These are phyloP conservation scores for Xerocomus brunneocitrinus DNA, from an alignment of 768 basidiomycete species.

Conservation along the genomic window DNA sequence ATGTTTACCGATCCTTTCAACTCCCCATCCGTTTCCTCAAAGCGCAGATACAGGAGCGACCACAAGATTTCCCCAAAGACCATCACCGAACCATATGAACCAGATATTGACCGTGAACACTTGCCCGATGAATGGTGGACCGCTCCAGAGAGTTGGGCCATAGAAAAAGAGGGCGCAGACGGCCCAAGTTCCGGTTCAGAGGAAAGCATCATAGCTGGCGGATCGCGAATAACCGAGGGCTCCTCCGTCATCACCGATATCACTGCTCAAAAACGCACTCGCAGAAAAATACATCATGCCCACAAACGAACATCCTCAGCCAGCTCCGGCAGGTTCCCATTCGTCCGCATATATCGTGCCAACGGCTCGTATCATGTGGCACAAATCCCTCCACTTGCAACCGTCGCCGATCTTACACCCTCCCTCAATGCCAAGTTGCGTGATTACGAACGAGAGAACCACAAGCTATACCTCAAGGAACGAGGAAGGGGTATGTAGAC, in stretches of 20 bases:
- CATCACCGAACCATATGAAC: constrained; percentile 8
- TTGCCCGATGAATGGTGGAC: constrained; percentile 46
- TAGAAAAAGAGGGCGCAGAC: constrained; percentile 45
- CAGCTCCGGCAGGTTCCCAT: constrained; percentile 15
- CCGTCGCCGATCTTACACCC: constrained; percentile 62
- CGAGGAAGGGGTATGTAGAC: constrained; percentile 60
- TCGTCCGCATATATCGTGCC: constrained; percentile 73
- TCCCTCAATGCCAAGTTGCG: constrained; percentile 54
- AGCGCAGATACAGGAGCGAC: constrained; percentile 25
- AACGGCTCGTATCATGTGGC: constrained; percentile 72
- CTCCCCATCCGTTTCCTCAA: constrained; percentile 12
- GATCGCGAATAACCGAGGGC: constrained; percentile 15
- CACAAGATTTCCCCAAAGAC: constrained; percentile 55
- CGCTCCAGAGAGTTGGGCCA: constrained; percentile 76
- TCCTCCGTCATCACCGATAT: constrained; percentile 11
- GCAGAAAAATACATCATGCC: constrained; percentile 22
- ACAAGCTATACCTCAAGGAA: constrained; percentile 72
- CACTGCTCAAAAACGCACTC: constrained; percentile 17
- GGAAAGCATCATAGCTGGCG: constrained; percentile 21
- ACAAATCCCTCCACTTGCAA: constrained; percentile 56
- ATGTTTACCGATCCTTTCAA: constrained; percentile 38
- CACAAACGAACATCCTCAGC: constrained; percentile 15
- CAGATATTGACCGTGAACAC: constrained; percentile 4
- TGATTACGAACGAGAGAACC: constrained; percentile 50
- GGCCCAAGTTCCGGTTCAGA: constrained; percentile 41